These are phyloP conservation scores for Aspergillus novofumigatus DNA, from an alignment of 2,329 filamentous ascomycete species.

Conservation along the genomic window DNA sequence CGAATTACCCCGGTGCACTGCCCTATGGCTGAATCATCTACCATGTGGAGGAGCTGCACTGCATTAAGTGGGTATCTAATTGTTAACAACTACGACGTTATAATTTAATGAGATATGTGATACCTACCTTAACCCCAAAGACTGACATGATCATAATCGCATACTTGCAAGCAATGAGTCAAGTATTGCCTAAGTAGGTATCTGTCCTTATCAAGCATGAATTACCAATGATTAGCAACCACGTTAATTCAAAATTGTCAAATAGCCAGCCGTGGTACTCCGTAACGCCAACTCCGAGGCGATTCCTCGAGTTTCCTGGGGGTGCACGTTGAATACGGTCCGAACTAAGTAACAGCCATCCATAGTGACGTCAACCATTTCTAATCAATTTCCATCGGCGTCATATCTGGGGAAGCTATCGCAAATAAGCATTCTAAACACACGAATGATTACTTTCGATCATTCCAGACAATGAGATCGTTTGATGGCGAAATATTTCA, in stretches of 20 bases:
- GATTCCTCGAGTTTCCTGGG: too few species aligned
- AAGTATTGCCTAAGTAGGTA: neutral
- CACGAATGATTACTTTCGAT: neutral
- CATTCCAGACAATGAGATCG: neutral
- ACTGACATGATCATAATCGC: too few species aligned
- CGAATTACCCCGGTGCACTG: neutral
- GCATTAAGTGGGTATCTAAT: neutral
- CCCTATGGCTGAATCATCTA: neutral
- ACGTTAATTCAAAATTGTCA: neutral
- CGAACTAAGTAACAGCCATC: neutral
- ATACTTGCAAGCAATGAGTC: neutral
- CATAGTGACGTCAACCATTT: neutral
- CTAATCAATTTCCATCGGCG: neutral
- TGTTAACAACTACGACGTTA: too few species aligned
- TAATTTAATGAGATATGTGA: too few species aligned
- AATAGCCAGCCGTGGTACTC: neutral
- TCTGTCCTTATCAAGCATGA: neutral
- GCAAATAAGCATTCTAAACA: neutral
- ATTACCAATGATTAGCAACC: neutral
- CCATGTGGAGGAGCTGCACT: neutral
- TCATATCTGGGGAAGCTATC: neutral
- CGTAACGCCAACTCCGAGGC: too few species aligned
- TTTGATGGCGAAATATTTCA: neutral
- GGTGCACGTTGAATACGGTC: neutral
- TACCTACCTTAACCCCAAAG: too few species aligned